Conservation (phyloP, 1,284 basidiomycete genomes). For the Pascua sp. region DNA sequence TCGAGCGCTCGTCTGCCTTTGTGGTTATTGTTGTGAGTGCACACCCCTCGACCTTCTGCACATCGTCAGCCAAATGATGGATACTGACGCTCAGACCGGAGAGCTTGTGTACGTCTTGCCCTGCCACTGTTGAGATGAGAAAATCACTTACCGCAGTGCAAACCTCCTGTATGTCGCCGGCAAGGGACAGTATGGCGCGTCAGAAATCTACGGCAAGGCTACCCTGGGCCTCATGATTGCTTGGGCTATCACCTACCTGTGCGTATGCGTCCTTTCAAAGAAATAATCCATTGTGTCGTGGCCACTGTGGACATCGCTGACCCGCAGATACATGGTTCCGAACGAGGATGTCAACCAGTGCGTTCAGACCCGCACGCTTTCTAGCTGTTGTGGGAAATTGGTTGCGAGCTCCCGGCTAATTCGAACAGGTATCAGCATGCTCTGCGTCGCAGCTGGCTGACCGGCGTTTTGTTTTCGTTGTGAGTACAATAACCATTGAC, state of each 20-base stretch:
- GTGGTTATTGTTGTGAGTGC: conserved; percentile 44
- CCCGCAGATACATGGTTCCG: conserved; percentile 25
- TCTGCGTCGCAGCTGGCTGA: conserved; percentile 46
- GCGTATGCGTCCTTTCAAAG: conserved; percentile 17
- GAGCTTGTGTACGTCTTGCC: conserved; percentile 24
- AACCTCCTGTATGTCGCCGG: conserved; percentile 14
- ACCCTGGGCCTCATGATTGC: conserved; percentile 49
- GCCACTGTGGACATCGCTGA: conserved; percentile 1
- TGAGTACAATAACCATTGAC: conserved; percentile 8
- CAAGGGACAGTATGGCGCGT: conserved; percentile 15
- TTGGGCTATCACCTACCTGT: conserved; percentile 51
- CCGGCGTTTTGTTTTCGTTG: conserved; percentile 44
- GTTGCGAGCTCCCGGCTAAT: not conserved
- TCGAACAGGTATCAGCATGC: conserved; percentile 43
- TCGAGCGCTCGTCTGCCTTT: conserved; percentile 48
- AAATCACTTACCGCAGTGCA: not conserved
- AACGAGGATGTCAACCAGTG: conserved; percentile 31
- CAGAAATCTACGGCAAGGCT: conserved; percentile 42
- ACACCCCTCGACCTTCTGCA: not conserved
- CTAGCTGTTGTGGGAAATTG: not conserved
- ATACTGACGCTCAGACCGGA: conserved; percentile 21
- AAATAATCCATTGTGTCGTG: not conserved
- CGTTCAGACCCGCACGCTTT: not conserved
- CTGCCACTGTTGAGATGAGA: not conserved
- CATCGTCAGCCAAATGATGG: no score